Evolutionary conservation across 805 yeast species (phyloP).

Genomic region (Torulaspora delbrueckii): DNA sequence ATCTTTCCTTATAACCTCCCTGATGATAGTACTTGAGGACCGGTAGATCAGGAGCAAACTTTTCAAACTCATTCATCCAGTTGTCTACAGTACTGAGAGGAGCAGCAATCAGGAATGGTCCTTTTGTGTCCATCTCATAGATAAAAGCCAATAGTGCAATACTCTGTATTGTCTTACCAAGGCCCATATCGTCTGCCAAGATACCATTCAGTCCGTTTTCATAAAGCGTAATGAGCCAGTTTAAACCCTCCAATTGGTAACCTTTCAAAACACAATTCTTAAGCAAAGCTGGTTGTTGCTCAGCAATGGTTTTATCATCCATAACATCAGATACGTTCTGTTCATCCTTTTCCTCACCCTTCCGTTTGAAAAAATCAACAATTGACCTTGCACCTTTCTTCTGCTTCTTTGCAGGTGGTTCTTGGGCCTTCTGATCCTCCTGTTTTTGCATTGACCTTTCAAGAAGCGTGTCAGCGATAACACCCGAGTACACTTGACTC

Average conservation of each 20-base stretch:
- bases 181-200: slow-evolving; percentile 95
- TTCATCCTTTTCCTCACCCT: slow-evolving; percentile 13
- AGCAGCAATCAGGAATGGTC: slow-evolving; percentile 74
- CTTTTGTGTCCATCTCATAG: slow-evolving; percentile 69
- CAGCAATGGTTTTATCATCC: slow-evolving; percentile 18
- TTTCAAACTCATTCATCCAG: slow-evolving; percentile 70
- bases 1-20: slow-evolving; percentile 41
- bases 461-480: slow-evolving; percentile 73
- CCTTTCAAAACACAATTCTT: slow-evolving; percentile 63
- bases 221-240: slow-evolving; percentile 83
- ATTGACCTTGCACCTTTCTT: slow-evolving; percentile 20
- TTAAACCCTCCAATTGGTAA: slow-evolving; percentile 85
- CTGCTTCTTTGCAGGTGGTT: slow-evolving; percentile 22
- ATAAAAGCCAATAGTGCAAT: slow-evolving; percentile 72
- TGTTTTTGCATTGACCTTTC: slow-evolving; percentile 41
- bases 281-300: slow-evolving; percentile 51
- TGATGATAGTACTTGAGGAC: slow-evolving; percentile 62
- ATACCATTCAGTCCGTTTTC: slow-evolving; percentile 95
- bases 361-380: slow-evolving; percentile 22
- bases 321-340: slow-evolving; percentile 9
- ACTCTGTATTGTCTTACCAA: slow-evolving; percentile 90
- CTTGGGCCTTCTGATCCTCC: slow-evolving; percentile 21
- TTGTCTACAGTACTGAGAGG: slow-evolving; percentile 83
- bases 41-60: slow-evolving; percentile 67
- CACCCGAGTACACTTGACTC: slow-evolving; percentile 81